phyloP scores from a whole-genome alignment of 371 early-diverging fungal species.

The Coemansia sp. region DNA sequence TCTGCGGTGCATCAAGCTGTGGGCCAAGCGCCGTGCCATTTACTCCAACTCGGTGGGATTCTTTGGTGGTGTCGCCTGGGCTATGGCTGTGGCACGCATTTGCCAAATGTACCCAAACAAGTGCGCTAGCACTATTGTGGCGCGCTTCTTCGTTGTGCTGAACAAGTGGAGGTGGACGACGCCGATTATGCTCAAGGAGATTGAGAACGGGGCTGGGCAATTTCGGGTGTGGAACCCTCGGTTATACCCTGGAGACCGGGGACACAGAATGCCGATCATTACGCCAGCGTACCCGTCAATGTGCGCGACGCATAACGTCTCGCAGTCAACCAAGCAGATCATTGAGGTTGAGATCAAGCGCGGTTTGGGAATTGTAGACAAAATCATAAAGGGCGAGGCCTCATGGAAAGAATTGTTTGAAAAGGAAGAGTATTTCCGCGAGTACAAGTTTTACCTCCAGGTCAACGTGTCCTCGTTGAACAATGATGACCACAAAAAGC shows the following conservation, averaged over 20 bases:
- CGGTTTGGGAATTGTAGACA: slow-evolving; percentile 70
- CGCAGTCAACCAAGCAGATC: slow-evolving; percentile 81
- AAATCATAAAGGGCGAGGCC: slow-evolving; percentile 66
- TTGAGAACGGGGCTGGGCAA: slow-evolving; percentile 89
- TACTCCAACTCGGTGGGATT: slow-evolving; percentile 99
- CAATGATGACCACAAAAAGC: slow-evolving; percentile 72
- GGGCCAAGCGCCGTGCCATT: slow-evolving; percentile 96
- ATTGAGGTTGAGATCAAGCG: slow-evolving; percentile 86
- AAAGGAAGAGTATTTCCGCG: slow-evolving; percentile 85
- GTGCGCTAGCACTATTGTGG: slow-evolving; percentile 80
- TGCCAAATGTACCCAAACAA: slow-evolving; percentile 98
- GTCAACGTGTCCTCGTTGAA: slow-evolving; percentile 77
- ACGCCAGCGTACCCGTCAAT: slow-evolving; percentile 99
- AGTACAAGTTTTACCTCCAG: slow-evolving; percentile 91
- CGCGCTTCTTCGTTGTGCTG: slow-evolving; percentile 90
- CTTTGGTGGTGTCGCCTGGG: slow-evolving; percentile 99
- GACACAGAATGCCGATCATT: slow-evolving; percentile 98
- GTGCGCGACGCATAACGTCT: slow-evolving; percentile 99
- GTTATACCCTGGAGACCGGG: slow-evolving; percentile 82
- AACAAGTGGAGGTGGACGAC: slow-evolving; percentile 97
- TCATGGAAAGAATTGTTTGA: slow-evolving; percentile 79
- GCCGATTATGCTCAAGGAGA: slow-evolving; percentile 90
- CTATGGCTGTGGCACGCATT: slow-evolving; percentile 95
- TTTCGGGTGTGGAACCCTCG: slow-evolving; percentile 98
- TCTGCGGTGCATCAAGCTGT: slow-evolving; percentile 94